These are phyloP conservation scores for Adansonia rubrostipa DNA, from an alignment of 441 rosid species.

Conservation along the genomic window DNA sequence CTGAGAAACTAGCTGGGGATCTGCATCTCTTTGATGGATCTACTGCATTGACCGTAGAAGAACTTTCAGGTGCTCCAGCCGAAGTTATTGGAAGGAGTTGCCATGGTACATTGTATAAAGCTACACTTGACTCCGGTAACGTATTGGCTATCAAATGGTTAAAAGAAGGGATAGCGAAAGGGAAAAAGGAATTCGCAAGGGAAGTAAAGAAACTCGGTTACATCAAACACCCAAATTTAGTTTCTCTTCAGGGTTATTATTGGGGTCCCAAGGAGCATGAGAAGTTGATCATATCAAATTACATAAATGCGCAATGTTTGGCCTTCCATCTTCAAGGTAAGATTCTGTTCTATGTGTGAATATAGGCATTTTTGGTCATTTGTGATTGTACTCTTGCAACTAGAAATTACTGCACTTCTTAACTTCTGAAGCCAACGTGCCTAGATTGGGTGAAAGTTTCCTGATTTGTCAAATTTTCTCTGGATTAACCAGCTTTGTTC, in stretches of 20 bases:
- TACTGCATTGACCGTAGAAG: slow-evolving; percentile 56
- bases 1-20: slow-evolving; percentile 62
- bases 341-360: slow-evolving; percentile 16
- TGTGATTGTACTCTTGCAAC: background rate
- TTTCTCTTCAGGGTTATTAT: slow-evolving; percentile 78
- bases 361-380: background rate
- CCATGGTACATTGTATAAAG: slow-evolving; percentile 64
- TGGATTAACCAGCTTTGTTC: slow-evolving; percentile 1
- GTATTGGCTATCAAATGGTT: slow-evolving; percentile 68
- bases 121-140: slow-evolving; percentile 53
- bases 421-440: background rate
- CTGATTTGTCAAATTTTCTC: background rate
- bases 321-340: slow-evolving; percentile 84
- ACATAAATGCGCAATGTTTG: slow-evolving; percentile 62
- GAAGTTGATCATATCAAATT: slow-evolving; percentile 72
- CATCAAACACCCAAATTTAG: slow-evolving; percentile 78
- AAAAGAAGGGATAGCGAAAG: slow-evolving; percentile 69
- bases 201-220: slow-evolving; percentile 71
- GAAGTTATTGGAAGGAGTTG: slow-evolving; percentile 75
- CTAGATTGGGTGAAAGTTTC: slow-evolving; percentile 3
- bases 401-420: slow-evolving; percentile 12
- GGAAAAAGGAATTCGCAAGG: slow-evolving; percentile 66
- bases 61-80: slow-evolving; percentile 71
- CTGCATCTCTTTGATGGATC: slow-evolving; percentile 60
- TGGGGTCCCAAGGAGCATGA: slow-evolving; percentile 90